phyloP scores from a whole-genome alignment of 2,329 filamentous ascomycete genomes.

The Epichloe sylvatica region DNA sequence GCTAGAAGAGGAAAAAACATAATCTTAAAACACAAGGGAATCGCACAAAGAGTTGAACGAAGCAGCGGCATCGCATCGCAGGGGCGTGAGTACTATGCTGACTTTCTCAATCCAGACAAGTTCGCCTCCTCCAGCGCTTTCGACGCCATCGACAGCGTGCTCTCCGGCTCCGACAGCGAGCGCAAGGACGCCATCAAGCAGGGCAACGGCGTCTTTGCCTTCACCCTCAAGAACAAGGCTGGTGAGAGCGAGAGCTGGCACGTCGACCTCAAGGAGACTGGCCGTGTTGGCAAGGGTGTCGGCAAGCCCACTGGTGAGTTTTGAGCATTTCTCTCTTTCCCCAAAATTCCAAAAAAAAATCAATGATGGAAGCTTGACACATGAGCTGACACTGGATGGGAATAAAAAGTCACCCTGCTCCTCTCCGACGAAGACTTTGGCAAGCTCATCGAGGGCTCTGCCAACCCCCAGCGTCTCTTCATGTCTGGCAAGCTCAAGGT shows the following conservation, averaged over 20 bases:
- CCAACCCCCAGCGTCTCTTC: slow-evolving; percentile 82
- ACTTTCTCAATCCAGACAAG: slow-evolving; percentile 39
- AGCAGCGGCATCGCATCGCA: neutral
- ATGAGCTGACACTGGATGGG: neutral
- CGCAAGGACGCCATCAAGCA: slow-evolving; percentile 82
- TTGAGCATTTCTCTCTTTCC: neutral
- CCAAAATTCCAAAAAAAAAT: neutral
- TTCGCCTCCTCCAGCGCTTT: slow-evolving; percentile 89
- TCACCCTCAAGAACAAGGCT: slow-evolving; percentile 76
- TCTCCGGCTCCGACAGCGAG: slow-evolving; percentile 55
- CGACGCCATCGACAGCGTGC: slow-evolving; percentile 65
- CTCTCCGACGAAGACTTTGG: slow-evolving; percentile 80
- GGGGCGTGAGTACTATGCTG: neutral
- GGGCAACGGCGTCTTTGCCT: slow-evolving; percentile 75
- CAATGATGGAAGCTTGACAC: neutral
- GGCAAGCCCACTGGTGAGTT: slow-evolving; percentile 69
- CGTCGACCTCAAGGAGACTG: slow-evolving; percentile 87
- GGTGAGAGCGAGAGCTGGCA: slow-evolving; percentile 80
- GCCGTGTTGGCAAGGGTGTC: slow-evolving; percentile 63
- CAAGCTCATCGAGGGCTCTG: slow-evolving; percentile 71
- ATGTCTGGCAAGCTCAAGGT: slow-evolving; percentile 99
- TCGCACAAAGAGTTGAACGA: neutral
- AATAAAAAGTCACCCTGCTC: slow-evolving; percentile 57
- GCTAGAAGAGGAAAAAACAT: neutral
- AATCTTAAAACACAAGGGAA: neutral